These are phyloP conservation scores for Porphyrellus cyaneotinctus DNA, from an alignment of 768 basidiomycete genomes.

Conservation along the genomic window DNA sequence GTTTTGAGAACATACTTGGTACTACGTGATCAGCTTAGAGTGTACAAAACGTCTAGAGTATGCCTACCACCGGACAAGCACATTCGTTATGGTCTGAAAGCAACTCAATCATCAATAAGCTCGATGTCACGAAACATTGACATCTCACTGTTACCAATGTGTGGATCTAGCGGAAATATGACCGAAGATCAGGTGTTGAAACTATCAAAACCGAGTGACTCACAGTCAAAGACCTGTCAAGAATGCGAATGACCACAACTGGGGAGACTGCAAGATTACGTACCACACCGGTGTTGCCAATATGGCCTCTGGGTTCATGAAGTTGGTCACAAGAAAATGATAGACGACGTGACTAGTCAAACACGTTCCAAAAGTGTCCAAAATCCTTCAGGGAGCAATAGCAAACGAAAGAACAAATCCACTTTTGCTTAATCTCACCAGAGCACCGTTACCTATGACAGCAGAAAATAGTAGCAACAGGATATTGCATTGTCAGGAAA, in stretches of 20 bases:
- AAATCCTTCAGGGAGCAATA: slow-evolving; percentile 20
- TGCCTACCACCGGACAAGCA: slow-evolving; percentile 41
- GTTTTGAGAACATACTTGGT: slow-evolving; percentile 44
- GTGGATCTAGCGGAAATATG: slow-evolving; percentile 40
- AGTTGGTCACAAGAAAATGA: slow-evolving; percentile 55
- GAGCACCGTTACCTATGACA: slow-evolving; percentile 27
- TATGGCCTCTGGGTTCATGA: slow-evolving; percentile 44
- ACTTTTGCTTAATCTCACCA: slow-evolving; percentile 5
- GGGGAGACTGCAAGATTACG: not conserved
- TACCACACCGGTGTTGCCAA: slow-evolving; percentile 42
- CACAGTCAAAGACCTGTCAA: slow-evolving; percentile 49
- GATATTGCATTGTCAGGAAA: not conserved
- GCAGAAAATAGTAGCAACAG: slow-evolving; percentile 31
- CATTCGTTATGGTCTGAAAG: slow-evolving; percentile 44
- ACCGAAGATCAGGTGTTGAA: not conserved
- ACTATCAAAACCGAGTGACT: slow-evolving; percentile 16
- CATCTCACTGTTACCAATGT: slow-evolving; percentile 48
- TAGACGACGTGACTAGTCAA: slow-evolving; percentile 55
- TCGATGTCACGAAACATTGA: not conserved
- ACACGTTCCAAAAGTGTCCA: slow-evolving; percentile 55
- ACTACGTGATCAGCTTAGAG: not conserved
- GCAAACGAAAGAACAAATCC: not conserved
- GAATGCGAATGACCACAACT: not conserved
- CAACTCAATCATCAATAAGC: not conserved
- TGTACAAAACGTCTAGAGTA: not conserved